Evolutionary conservation across 2,329 filamentous ascomycete species (phyloP), one percentile per base, ranked within the genome.

Genomic region (Epichloe gansuensis): DNA sequence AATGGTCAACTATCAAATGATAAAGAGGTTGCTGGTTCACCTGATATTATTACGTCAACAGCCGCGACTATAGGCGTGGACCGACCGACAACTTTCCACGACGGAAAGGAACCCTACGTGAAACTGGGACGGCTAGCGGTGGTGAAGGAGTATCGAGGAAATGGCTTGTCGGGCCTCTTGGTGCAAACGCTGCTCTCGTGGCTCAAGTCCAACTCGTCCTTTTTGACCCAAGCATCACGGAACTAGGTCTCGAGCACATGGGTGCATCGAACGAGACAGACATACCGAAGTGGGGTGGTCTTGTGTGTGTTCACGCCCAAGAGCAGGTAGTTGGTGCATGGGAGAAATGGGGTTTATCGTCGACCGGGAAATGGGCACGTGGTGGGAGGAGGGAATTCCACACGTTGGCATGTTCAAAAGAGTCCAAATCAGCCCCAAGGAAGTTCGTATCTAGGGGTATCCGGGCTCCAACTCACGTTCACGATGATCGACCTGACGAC

Each of bases 71-170:
- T 59, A 25, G 61, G 58, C 11, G 48, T 52, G 9, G 75, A 80
- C 62, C 69, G 73, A 3, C 60, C 66, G 45, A 81, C 76, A 42
- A 74, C 68, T 48, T 70, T 75, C 58, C 77, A 80, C 63, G 75
- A 86, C 61, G 78, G 77, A 6, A 63, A 72, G 39, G 88, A 94
- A 62, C 82, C 86, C 0, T 95, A 91, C 66, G 74, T 95, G 57
- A 94, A 91, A 69, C 69, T 96, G 2, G 88, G 88, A 5, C 79
- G 88, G 1, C 73, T 96, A 31, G 86, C 88, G 0, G 83, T 93
- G 0, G 59, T 86, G 13, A 69, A 74, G 8, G 73, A 78, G 28
- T 88, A 81, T 63, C 79, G 89, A 34, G 80, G 83, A 1, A 74
- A 76, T 55, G 80, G 81, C 11, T 71, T 94, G 35, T 83, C 80